These are phyloP conservation scores for Cynanchum wilfordii DNA, from an alignment of 257 asterid genomes.

Conservation along the genomic window DNA sequence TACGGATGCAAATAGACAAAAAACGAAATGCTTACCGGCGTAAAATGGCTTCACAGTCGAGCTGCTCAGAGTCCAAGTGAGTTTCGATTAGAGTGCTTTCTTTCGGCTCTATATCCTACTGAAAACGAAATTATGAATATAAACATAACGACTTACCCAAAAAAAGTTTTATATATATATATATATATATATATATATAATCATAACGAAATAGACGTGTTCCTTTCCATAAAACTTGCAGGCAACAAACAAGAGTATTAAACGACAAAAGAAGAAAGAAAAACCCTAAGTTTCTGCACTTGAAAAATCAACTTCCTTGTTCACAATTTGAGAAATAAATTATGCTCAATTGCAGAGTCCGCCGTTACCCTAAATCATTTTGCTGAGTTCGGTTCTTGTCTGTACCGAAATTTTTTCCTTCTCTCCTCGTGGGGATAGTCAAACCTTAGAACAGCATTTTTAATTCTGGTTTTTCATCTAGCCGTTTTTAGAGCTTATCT, in stretches of 20 bases:
- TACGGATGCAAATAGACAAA: neutral
- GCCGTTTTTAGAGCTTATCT: no score
- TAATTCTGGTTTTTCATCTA: no score
- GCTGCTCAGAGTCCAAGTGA: neutral
- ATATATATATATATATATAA: no score
- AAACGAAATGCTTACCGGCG: slow-evolving; percentile 5
- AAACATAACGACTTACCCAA: neutral
- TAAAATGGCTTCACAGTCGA: neutral
- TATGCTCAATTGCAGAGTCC: neutral
- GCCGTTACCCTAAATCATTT: neutral
- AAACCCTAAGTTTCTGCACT: neutral
- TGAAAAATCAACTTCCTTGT: neutral
- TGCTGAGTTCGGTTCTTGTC: no score
- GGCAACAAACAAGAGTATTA: neutral
- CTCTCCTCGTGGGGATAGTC: no score
- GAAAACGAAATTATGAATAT: neutral
- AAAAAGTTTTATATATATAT: no score
- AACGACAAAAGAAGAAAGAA: neutral
- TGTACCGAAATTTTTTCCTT: no score
- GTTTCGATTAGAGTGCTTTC: neutral
- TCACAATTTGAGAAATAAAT: neutral
- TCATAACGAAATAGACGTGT: neutral
- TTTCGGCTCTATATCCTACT: neutral
- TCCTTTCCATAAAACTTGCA: neutral
- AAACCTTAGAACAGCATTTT: no score